Evolutionary conservation across 257 asterid species (phyloP).

Genomic region (Schizonepeta tenuifolia): DNA sequence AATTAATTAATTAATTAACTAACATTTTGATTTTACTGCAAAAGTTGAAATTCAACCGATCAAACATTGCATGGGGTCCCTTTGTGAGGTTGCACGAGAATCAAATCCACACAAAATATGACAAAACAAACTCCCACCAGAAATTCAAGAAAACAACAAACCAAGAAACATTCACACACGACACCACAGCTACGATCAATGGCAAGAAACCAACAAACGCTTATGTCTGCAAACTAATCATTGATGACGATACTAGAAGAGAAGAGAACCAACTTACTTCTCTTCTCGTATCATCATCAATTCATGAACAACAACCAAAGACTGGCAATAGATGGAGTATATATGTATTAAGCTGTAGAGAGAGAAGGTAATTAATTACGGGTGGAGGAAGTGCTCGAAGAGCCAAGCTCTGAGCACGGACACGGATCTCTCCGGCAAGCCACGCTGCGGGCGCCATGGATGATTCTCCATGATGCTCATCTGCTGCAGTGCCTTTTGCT

Average conservation of each 20-base stretch:
- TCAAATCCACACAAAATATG: slow-evolving; percentile 45
- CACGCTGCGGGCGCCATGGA: slow-evolving; percentile 95
- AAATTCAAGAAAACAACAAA: neutral
- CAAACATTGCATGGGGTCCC: slow-evolving; percentile 40
- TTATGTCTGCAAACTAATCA: slow-evolving; percentile 39
- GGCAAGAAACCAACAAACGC: slow-evolving; percentile 30
- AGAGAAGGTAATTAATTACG: slow-evolving; percentile 46
- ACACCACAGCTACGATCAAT: slow-evolving; percentile 22
- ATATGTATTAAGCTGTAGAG: no score
- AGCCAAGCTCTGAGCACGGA: slow-evolving; percentile 88
- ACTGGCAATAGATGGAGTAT: no score
- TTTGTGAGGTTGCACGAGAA: slow-evolving; percentile 37
- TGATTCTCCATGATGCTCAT: slow-evolving; percentile 78
- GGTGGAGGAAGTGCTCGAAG: slow-evolving; percentile 95
- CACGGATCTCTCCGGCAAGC: slow-evolving; percentile 83
- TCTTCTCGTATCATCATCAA: neutral
- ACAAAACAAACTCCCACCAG: slow-evolving; percentile 17
- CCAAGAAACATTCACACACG: slow-evolving; percentile 16
- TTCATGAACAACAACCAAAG: no score
- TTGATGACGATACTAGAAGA: slow-evolving; percentile 14
- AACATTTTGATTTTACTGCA: neutral
- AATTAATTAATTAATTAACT: neutral
- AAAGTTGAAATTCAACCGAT: neutral
- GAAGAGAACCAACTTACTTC: no score
- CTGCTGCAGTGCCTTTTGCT: slow-evolving; percentile 77